Conservation (phyloP, 306 rosid species). For the Cucurbita maxima region DNA sequence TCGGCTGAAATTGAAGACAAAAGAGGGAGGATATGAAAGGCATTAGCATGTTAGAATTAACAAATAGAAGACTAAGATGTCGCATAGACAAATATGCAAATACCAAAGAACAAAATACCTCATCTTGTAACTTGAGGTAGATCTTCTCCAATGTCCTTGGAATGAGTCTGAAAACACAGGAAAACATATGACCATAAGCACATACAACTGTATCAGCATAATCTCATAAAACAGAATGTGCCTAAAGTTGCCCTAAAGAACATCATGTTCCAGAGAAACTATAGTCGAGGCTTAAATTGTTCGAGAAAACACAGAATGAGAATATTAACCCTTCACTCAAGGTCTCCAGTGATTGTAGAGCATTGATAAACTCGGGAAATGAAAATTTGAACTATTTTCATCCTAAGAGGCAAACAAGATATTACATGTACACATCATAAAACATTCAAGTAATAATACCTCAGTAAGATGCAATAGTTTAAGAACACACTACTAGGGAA, state of each 20-base stretch:
- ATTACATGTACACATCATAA: not conserved
- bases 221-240: not conserved
- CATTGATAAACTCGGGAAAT: not conserved
- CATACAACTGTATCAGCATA: not conserved
- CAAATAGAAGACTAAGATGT: not conserved
- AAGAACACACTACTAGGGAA: not conserved
- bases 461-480: not conserved
- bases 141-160: not conserved
- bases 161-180: not conserved
- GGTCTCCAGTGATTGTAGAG: not conserved
- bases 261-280: not conserved
- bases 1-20: conserved; percentile 18
- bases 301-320: not conserved
- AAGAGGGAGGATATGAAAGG: not conserved
- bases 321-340: not conserved
- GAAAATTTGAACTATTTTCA: not conserved
- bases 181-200: not conserved
- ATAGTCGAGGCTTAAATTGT: not conserved
- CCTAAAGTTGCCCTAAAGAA: not conserved
- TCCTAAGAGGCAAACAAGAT: not conserved
- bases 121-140: not conserved
- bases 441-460: not conserved
- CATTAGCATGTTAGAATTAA: not conserved
- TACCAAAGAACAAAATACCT: not conserved
- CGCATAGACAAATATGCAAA: not conserved